Evolutionary conservation across 116 monocot species (phyloP), one percentile per base, ranked within the genome.

Genomic region (Posidonia oceanica): DNA sequence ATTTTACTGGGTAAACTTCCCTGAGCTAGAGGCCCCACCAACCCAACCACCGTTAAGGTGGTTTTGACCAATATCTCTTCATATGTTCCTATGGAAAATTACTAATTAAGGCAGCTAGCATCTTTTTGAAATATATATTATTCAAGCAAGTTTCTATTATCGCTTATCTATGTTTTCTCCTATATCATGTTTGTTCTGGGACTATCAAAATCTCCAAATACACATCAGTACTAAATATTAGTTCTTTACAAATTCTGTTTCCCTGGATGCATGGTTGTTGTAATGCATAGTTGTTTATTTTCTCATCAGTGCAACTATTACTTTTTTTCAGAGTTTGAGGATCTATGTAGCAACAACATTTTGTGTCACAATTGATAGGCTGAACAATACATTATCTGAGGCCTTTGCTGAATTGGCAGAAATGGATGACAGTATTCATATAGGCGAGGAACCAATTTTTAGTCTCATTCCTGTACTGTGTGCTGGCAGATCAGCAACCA

Each of bases 241-340:
- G 42, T 42, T 42, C 42, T 42, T 42, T 42, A 42, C 42, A 42
- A 42, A 42, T 42, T 42, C 42, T 42, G 48, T 12, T 39, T 64
- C 39, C 39, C 0, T 41, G 61, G 4, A 13, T 36, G 21, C n/a
- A n/a, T n/a, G n/a, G n/a, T n/a, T n/a, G 61, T 22, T 61, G 13
- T 3, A 22, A 36, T 12, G 23, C 14, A 12, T 21, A 58, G 13
- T 16, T 75, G 13, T 74, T 20, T 44, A 36, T 36, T 69, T 69
- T 39, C 16, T 38, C 22, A 39, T 7, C 37, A 59, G 23, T 29
- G 2, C 61, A 29, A 7, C 11, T n/a, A 38, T 63, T 62, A 7
- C 51, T 74, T n/a, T 41, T 65, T 66, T 51, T 21, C 91, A 95
- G 96, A 84, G 67, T 69, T 75, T 91, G 79, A 86, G 91, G 76